Evolutionary conservation across 2,329 filamentous ascomycete species (phyloP).

Genomic region (Coniella lustricola): DNA sequence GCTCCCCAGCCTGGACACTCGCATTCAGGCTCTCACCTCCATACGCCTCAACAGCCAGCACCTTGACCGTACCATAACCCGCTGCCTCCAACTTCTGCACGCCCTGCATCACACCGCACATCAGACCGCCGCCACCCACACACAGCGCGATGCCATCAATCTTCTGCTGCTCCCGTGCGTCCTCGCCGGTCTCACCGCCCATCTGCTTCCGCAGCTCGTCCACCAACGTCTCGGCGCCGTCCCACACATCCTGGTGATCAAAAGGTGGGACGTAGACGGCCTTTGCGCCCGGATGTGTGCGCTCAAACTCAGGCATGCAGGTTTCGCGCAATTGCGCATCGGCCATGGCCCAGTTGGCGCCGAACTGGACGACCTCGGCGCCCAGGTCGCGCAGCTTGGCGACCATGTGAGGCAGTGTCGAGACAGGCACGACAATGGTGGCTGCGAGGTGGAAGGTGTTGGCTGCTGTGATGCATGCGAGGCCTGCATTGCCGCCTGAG

Average conservation of each 20-base stretch:
- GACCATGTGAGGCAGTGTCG: slow-evolving; percentile 61
- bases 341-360: slow-evolving; percentile 61
- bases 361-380: slow-evolving; percentile 58
- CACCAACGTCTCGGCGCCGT: slow-evolving; percentile 52
- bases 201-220: slow-evolving; percentile 35
- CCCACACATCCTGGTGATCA: slow-evolving; percentile 59
- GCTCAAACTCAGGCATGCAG: slow-evolving; percentile 36
- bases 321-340: slow-evolving; percentile 53
- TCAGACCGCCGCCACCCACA: slow-evolving; percentile 64
- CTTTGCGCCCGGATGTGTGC: slow-evolving; percentile 23
- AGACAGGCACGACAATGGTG: slow-evolving; percentile 65
- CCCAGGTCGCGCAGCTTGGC: slow-evolving; percentile 59
- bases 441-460: slow-evolving; percentile 51
- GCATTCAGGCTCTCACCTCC: slow-evolving; percentile 61
- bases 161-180: slow-evolving; percentile 16
- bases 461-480: slow-evolving; percentile 70
- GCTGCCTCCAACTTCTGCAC: slow-evolving; percentile 36
- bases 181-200: too few relatives aligned
- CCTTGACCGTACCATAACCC: slow-evolving; percentile 26
- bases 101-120: slow-evolving; percentile 61
- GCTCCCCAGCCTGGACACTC: slow-evolving; percentile 43
- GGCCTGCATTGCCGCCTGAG: slow-evolving; percentile 71
- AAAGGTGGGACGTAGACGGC: slow-evolving; percentile 61
- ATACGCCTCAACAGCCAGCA: slow-evolving; percentile 66
- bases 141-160: slow-evolving; percentile 61